Conservation (phyloP, 495 filamentous ascomycete species). For the Tuber umbilicatum region DNA sequence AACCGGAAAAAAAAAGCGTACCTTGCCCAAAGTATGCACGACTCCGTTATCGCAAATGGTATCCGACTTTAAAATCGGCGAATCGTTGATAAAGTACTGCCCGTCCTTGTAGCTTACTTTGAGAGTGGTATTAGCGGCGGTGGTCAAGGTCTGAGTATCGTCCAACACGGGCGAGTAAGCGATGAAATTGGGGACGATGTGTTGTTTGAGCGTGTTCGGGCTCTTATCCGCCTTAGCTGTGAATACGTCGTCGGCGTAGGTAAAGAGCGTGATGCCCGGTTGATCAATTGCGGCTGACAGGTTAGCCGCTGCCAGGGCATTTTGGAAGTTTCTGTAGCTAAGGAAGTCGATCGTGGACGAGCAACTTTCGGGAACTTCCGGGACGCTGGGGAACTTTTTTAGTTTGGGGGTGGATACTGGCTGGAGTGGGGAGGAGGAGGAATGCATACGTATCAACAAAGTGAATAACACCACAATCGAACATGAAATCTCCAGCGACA, state of each 20-base stretch:
- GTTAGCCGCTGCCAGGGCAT: background rate
- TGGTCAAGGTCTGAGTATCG: background rate
- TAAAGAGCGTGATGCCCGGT: background rate
- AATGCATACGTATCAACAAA: constrained; percentile 1
- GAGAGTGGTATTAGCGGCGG: background rate
- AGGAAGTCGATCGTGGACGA: background rate
- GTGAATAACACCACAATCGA: background rate
- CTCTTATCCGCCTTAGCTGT: background rate
- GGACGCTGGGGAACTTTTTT: background rate
- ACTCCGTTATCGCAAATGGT: background rate
- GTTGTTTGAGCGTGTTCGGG: background rate
- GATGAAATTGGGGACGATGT: background rate
- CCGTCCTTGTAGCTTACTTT: background rate
- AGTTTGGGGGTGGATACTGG: background rate
- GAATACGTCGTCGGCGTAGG: background rate
- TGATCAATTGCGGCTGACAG: background rate
- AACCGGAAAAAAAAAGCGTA: background rate
- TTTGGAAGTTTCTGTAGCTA: background rate
- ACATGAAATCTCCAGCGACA: background rate
- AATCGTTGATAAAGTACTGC: background rate
- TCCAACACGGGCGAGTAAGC: background rate
- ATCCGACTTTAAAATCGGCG: background rate
- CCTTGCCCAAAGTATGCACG: background rate
- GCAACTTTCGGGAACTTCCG: background rate
- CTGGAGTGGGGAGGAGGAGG: background rate